Percentiles rank a stretch among this genome's conserved stretches.
Conservation (phyloP, 1,284 basidiomycete species). For the Irpex lacteus region DNA sequence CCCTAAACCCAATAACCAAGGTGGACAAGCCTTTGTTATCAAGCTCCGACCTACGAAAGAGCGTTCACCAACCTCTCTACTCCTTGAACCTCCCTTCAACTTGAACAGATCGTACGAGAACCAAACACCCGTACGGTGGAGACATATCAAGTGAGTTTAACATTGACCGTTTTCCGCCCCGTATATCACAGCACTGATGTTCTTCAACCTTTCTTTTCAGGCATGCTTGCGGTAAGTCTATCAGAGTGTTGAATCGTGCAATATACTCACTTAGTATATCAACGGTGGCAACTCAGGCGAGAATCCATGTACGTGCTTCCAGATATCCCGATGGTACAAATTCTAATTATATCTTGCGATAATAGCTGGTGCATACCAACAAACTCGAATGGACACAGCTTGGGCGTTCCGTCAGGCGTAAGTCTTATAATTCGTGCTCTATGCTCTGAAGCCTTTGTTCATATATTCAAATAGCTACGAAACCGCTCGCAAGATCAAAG, state of each 20-base stretch:
- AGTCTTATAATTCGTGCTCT: neutral
- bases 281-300: conserved; percentile 23
- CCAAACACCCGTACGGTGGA: conserved; percentile 39
- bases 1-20: conserved; percentile 4
- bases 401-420: conserved; percentile 41
- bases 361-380: conserved; percentile 30
- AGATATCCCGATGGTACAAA: neutral
- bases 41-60: conserved; percentile 48
- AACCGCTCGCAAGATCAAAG: conserved; percentile 64
- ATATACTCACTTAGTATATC: no score
- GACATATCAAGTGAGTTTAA: conserved; percentile 42
- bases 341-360: neutral
- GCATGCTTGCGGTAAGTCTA: conserved; percentile 35
- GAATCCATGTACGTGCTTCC: conserved; percentile 30
- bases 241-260: no score
- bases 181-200: neutral
- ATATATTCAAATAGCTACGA: conserved; percentile 44
- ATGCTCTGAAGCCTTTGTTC: no score
- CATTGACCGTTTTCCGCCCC: neutral
- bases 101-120: conserved; percentile 32
- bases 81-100: conserved; percentile 47
- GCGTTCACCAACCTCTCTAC: conserved; percentile 41
- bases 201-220: conserved; percentile 12
- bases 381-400: conserved; percentile 44
- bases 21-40: conserved; percentile 41